Percentiles rank a stretch among this genome's conserved stretches.
phyloP scores from a whole-genome alignment of 768 basidiomycete genomes.

The Chalciporus piperatus region DNA sequence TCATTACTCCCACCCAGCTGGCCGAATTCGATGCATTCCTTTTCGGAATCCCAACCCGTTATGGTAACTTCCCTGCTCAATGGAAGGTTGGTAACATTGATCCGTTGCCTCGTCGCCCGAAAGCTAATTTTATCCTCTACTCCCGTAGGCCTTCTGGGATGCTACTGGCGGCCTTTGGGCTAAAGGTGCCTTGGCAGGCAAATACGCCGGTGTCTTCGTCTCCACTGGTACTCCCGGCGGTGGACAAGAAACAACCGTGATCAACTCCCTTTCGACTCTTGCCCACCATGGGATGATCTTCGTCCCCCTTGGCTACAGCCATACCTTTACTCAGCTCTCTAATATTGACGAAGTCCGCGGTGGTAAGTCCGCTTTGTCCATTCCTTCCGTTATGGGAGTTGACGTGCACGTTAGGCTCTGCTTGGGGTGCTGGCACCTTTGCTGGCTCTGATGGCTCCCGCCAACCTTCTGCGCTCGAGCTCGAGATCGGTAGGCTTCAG shows the following conservation, averaged over 20 bases:
- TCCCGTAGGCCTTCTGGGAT: constrained; percentile 67
- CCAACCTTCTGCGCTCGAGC: constrained; percentile 47
- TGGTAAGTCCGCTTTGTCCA: constrained; percentile 39
- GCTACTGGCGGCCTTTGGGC: constrained; percentile 67
- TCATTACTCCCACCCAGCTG: constrained; percentile 56
- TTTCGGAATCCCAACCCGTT: constrained; percentile 78
- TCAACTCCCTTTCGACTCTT: constrained; percentile 54
- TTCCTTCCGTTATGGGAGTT: background rate
- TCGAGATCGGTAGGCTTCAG: constrained; percentile 49
- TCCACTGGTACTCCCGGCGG: constrained; percentile 73
- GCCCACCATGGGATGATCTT: constrained; percentile 71
- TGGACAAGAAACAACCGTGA: constrained; percentile 68
- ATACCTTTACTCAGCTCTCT: constrained; percentile 40
- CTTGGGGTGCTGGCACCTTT: constrained; percentile 75
- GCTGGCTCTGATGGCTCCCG: constrained; percentile 46
- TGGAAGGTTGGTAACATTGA: constrained; percentile 53
- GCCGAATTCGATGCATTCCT: constrained; percentile 66
- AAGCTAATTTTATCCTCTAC: constrained; percentile 3
- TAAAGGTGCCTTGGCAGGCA: constrained; percentile 60
- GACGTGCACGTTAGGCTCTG: constrained; percentile 47
- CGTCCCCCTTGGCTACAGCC: constrained; percentile 71
- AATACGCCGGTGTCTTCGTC: constrained; percentile 73
- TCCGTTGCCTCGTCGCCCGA: background rate
- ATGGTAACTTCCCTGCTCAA: constrained; percentile 76
- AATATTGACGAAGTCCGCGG: constrained; percentile 53